These are phyloP conservation scores for Paracorniculantispora psalliotae DNA, from an alignment of 2,329 filamentous ascomycete genomes.

Conservation along the genomic window DNA sequence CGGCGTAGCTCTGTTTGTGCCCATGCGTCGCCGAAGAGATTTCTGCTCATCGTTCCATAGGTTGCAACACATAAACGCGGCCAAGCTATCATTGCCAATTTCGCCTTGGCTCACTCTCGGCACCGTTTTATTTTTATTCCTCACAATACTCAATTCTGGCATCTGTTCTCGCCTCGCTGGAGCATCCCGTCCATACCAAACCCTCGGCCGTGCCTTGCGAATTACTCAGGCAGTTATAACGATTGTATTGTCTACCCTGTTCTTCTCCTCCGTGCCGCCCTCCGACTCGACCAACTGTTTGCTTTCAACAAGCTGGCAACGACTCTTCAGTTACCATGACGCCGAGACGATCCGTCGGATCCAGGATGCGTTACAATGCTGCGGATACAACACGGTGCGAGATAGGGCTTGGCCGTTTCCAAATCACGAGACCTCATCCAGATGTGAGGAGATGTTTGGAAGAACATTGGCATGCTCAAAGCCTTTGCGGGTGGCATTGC, in stretches of 20 bases:
- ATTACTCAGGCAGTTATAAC: not conserved
- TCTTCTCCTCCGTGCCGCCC: constrained; percentile 16
- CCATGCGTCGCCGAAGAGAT: not conserved
- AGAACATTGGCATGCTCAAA: constrained; percentile 41
- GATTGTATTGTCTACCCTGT: constrained; percentile 17
- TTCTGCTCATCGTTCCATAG: not conserved
- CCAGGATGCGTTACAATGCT: constrained; percentile 59
- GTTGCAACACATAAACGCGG: not conserved
- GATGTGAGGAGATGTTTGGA: constrained; percentile 40
- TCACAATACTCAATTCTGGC: not conserved
- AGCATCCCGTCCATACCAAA: not conserved
- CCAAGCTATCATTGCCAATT: not conserved
- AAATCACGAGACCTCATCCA: constrained; percentile 30
- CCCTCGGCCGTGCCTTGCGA: not conserved
- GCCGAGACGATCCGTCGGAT: constrained; percentile 46
- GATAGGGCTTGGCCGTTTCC: constrained; percentile 56
- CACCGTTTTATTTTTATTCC: not conserved
- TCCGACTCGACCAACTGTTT: constrained; percentile 16
- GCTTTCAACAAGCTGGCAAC: constrained; percentile 20
- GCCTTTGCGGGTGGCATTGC: constrained; percentile 39
- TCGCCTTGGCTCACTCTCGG: not conserved
- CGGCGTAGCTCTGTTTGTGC: not conserved
- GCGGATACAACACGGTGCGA: constrained; percentile 49
- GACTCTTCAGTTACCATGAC: constrained; percentile 36
- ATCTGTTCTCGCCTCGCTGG: not conserved